Percentiles rank a stretch among this genome's conserved stretches.
phyloP scores from a whole-genome alignment of 306 rosid genomes.

The Mimosa pudica region DNA sequence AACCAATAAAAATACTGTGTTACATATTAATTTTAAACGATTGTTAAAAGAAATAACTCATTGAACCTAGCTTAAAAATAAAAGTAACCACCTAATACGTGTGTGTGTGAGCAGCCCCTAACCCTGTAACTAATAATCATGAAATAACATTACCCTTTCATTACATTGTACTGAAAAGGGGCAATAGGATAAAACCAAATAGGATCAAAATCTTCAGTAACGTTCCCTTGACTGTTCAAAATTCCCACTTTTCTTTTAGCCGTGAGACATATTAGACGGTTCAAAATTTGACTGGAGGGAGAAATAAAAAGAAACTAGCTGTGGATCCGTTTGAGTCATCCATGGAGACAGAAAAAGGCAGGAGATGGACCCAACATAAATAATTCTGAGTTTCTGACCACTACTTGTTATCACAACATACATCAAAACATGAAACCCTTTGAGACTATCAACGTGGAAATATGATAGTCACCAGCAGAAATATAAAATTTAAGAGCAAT shows the following conservation, averaged over 20 bases:
- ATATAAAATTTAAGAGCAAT: slow-evolving; percentile 8
- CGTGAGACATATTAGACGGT: background rate
- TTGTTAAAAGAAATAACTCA: no score
- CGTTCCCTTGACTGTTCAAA: no score
- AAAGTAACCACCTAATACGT: no score
- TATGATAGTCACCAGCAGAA: slow-evolving; percentile 16
- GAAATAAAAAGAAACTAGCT: background rate
- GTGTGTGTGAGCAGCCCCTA: no score
- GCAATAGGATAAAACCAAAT: no score
- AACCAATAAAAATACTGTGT: no score
- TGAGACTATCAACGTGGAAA: slow-evolving; percentile 15
- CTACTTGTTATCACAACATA: background rate
- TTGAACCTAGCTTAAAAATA: no score
- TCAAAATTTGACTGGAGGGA: background rate
- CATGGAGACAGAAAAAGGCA: slow-evolving; percentile 1
- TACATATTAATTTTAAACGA: no score
- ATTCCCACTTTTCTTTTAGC: background rate
- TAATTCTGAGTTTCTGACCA: background rate
- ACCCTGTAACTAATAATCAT: no score
- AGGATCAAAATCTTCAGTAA: no score
- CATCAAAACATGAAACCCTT: background rate
- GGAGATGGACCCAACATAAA: slow-evolving; percentile 3
- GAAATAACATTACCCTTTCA: no score
- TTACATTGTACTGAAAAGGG: no score
- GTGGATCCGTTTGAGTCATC: background rate